phyloP scores from a whole-genome alignment of 768 basidiomycete species.

The Podaxis carcinomalis region DNA sequence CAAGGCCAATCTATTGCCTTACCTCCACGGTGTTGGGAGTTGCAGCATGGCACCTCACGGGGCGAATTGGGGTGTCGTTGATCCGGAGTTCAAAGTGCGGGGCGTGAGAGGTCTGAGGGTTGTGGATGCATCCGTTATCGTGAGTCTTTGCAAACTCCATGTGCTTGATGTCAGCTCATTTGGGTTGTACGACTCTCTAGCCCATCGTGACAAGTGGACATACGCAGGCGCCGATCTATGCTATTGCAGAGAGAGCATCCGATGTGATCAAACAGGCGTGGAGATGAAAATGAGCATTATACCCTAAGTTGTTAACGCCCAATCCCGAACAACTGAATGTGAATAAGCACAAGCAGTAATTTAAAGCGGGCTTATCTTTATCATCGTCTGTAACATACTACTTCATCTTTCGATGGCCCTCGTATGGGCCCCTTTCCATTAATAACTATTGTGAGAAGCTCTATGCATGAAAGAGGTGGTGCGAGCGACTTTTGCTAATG shows the following conservation, averaged over 20 bases:
- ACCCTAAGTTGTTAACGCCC: neutral
- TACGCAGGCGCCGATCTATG: neutral
- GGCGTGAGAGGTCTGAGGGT: constrained; percentile 8
- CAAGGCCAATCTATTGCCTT: neutral
- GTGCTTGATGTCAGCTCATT: neutral
- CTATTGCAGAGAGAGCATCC: neutral
- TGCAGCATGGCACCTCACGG: constrained; percentile 7
- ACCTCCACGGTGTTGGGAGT: constrained; percentile 8
- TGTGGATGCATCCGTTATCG: constrained; percentile 18
- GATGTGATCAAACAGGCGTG: neutral
- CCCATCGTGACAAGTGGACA: neutral
- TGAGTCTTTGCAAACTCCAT: constrained; percentile 12
- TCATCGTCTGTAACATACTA: too few relatives aligned
- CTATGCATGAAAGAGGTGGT: too few relatives aligned
- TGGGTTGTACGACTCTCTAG: neutral
- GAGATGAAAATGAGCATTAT: neutral
- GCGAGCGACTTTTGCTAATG: too few relatives aligned
- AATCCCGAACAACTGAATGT: too few relatives aligned
- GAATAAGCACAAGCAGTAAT: too few relatives aligned
- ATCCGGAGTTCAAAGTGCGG: constrained; percentile 10
- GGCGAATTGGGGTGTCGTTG: constrained; percentile 11
- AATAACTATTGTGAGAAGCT: too few relatives aligned
- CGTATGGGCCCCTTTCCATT: too few relatives aligned
- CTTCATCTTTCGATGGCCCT: too few relatives aligned
- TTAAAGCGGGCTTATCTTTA: too few relatives aligned